These are phyloP conservation scores for Carex kokanica DNA, from an alignment of 176 grass and related monocot genomes.

Conservation along the genomic window DNA sequence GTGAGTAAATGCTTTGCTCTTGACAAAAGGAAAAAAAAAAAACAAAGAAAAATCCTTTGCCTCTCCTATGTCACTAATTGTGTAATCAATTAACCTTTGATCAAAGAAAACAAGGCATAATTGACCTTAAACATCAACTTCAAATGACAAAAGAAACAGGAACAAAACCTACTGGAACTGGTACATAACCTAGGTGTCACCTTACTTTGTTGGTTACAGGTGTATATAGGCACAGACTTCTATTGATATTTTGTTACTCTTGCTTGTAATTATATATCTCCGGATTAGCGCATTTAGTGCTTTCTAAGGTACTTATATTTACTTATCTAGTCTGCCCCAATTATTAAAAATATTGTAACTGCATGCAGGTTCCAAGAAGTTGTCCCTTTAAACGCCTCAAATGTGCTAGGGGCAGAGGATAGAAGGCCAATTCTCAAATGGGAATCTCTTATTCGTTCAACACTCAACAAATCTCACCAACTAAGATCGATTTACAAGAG, in stretches of 20 bases:
- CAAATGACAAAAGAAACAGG: background rate
- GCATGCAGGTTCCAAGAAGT: constrained; percentile 63
- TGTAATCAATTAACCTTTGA: background rate
- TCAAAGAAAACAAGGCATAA: background rate
- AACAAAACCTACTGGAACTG: background rate
- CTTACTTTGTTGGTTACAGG: background rate
- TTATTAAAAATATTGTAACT: background rate
- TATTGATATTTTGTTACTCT: constrained; percentile 14
- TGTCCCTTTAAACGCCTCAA: constrained; percentile 54
- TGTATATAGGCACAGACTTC: background rate
- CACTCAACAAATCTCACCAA: constrained; percentile 51
- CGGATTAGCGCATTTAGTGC: background rate
- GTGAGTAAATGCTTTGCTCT: constrained; percentile 30
- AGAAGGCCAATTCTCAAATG: constrained; percentile 55
- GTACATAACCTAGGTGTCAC: background rate
- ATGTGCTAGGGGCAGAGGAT: constrained; percentile 63
- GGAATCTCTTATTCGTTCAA: constrained; percentile 53
- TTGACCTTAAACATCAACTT: background rate
- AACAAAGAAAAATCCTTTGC: background rate
- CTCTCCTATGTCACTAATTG: background rate
- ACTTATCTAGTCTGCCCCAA: background rate
- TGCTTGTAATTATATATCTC: background rate
- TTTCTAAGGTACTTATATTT: background rate
- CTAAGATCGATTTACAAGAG: constrained; percentile 46
- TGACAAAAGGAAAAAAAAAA: background rate